Percentiles rank a stretch among this genome's conserved stretches.
phyloP scores from a whole-genome alignment of 2,329 filamentous ascomycete species.

The Talaromyces islandicus region DNA sequence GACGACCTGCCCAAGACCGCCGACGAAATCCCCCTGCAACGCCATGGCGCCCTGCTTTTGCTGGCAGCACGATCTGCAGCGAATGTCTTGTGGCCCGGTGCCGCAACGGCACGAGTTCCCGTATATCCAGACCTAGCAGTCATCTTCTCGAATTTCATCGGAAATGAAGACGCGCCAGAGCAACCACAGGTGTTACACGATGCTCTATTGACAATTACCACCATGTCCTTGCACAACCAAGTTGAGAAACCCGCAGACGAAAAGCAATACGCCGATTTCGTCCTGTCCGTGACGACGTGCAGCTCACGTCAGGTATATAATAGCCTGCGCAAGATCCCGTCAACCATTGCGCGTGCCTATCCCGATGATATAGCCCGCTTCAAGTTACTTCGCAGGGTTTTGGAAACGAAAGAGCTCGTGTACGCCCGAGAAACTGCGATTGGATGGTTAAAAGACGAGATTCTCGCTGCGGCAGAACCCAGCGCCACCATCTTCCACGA shows the following conservation, averaged over 20 bases:
- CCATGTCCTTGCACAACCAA: constrained; percentile 44
- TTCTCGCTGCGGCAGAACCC: constrained; percentile 39
- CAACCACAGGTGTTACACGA: constrained; percentile 51
- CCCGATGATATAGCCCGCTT: constrained; percentile 47
- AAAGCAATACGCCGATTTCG: constrained; percentile 47
- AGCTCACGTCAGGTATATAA: constrained; percentile 29
- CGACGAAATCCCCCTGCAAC: constrained; percentile 51
- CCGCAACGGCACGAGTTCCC: constrained; percentile 33
- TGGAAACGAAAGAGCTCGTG: constrained; percentile 49
- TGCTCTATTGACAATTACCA: constrained; percentile 46
- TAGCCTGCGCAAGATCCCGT: constrained; percentile 31
- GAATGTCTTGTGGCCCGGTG: constrained; percentile 43
- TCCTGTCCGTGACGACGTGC: constrained; percentile 41
- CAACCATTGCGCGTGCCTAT: constrained; percentile 44
- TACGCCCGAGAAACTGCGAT: constrained; percentile 54
- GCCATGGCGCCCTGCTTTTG: constrained; percentile 50
- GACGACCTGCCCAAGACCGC: constrained; percentile 49
- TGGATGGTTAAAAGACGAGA: constrained; percentile 56
- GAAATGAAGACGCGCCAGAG: constrained; percentile 35
- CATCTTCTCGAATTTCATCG: constrained; percentile 48
- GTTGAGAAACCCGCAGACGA: constrained; percentile 43
- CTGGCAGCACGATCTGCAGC: constrained; percentile 48
- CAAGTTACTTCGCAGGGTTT: constrained; percentile 49
- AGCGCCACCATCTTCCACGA: constrained; percentile 27
- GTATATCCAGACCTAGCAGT: constrained; percentile 50